Conservation (phyloP, 1,284 basidiomycete species). For the Trametes hirsuta region DNA sequence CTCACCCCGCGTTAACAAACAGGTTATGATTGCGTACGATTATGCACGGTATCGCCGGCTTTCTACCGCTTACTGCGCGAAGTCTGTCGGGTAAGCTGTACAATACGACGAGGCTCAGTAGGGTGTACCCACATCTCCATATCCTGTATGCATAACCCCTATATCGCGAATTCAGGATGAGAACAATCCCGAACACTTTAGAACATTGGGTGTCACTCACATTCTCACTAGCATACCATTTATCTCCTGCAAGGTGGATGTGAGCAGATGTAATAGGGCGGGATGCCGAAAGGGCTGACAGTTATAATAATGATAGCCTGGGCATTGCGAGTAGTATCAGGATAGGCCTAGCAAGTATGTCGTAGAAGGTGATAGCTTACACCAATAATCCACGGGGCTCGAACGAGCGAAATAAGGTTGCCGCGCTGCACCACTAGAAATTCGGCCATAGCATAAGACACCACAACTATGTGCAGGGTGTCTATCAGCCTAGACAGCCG, state of each 20-base stretch:
- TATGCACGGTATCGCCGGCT: conserved; percentile 1
- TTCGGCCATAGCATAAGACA: background rate
- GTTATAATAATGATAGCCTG: conserved; percentile 13
- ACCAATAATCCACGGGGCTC: conserved; percentile 2
- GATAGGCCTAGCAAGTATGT: background rate
- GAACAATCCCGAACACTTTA: background rate
- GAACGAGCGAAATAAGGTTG: background rate
- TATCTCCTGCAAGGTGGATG: conserved; percentile 5
- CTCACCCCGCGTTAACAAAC: background rate
- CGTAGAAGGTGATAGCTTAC: background rate
- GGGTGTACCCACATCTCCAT: conserved; percentile 10
- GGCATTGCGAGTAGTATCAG: background rate
- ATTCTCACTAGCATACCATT: conserved; percentile 11
- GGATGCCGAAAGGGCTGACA: background rate
- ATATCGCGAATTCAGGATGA: background rate
- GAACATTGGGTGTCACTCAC: background rate
- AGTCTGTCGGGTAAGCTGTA: background rate
- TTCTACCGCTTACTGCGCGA: conserved; percentile 8
- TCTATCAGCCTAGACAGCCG: background rate
- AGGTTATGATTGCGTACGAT: background rate
- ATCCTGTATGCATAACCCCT: conserved; percentile 23
- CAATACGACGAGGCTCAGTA: background rate
- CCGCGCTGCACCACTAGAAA: conserved; percentile 6
- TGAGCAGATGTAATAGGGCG: background rate
- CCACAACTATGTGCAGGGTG: conserved; percentile 1